These are phyloP conservation scores for Grosmannia huntii DNA, from an alignment of 2,329 filamentous ascomycete genomes.

Conservation along the genomic window DNA sequence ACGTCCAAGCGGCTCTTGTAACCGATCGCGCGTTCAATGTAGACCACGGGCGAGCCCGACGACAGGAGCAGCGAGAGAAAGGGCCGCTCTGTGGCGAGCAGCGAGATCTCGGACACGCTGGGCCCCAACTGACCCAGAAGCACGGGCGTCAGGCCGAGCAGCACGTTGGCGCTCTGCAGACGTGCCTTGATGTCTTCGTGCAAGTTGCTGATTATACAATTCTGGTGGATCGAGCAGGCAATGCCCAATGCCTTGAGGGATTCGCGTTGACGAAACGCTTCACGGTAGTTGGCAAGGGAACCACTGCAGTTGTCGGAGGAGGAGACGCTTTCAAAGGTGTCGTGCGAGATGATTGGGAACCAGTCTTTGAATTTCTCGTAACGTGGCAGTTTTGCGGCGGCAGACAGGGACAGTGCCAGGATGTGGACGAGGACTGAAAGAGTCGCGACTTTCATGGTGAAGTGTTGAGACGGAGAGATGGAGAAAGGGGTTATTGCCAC, in stretches of 20 bases:
- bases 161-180: background rate
- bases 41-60: background rate
- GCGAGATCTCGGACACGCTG: background rate
- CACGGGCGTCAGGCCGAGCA: background rate
- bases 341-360: background rate
- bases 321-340: background rate
- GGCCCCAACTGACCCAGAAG: background rate
- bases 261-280: background rate
- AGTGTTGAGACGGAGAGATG: too few species aligned
- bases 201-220: background rate
- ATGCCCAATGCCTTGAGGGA: background rate
- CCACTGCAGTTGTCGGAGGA: background rate
- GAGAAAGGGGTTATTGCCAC: too few species aligned
- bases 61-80: background rate
- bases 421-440: too few species aligned
- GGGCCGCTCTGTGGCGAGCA: background rate
- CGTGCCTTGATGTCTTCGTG: background rate
- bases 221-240: background rate
- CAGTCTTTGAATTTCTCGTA: background rate
- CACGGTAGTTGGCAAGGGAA: background rate
- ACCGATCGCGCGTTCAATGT: background rate
- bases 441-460: too few species aligned
- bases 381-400: too few species aligned
- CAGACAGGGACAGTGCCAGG: too few species aligned
- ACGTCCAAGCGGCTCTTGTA: constrained; percentile 4